A percentile compares a stretch with the other conserved stretches of the same genome.
These are phyloP conservation scores for Lyophyllum semitale DNA, from an alignment of 768 basidiomycete genomes.

Conservation along the genomic window DNA sequence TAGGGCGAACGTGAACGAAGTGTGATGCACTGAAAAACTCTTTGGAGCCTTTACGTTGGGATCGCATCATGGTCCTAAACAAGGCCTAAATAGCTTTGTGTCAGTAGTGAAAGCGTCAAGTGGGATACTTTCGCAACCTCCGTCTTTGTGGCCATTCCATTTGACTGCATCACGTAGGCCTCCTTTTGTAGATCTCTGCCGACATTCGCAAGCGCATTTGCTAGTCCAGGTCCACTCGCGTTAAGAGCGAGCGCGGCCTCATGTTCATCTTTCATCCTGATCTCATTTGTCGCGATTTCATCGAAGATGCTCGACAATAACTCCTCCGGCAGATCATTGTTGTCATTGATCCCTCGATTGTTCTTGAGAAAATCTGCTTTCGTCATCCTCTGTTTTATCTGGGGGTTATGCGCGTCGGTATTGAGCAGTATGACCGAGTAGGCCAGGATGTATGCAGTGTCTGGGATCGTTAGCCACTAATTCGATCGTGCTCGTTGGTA, in stretches of 20 bases:
- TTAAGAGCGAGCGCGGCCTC: slow-evolving; percentile 55
- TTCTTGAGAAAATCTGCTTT: slow-evolving; percentile 91
- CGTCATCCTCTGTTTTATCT: slow-evolving; percentile 93
- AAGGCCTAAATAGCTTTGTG: slow-evolving; percentile 58
- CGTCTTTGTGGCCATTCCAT: slow-evolving; percentile 95
- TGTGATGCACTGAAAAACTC: slow-evolving; percentile 96
- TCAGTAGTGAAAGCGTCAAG: slow-evolving; percentile 12
- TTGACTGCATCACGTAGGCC: slow-evolving; percentile 93
- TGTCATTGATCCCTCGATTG: slow-evolving; percentile 96
- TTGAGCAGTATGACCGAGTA: slow-evolving; percentile 96
- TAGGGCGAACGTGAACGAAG: slow-evolving; percentile 93
- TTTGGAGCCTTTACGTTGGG: slow-evolving; percentile 84
- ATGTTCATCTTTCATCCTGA: slow-evolving; percentile 98
- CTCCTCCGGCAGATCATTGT: slow-evolving; percentile 85
- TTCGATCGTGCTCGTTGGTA: not conserved
- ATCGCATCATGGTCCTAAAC: slow-evolving; percentile 89
- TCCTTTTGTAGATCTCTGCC: slow-evolving; percentile 95
- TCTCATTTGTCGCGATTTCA: slow-evolving; percentile 90
- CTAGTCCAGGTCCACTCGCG: slow-evolving; percentile 67
- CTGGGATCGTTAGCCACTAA: slow-evolving; percentile 35
- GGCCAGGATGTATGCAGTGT: slow-evolving; percentile 92
- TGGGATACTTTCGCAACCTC: slow-evolving; percentile 57
- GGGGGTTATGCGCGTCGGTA: slow-evolving; percentile 95
- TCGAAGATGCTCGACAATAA: slow-evolving; percentile 79
- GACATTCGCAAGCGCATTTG: slow-evolving; percentile 82